phyloP scores from a whole-genome alignment of 768 basidiomycete genomes.

The Boletus reticulatus region DNA sequence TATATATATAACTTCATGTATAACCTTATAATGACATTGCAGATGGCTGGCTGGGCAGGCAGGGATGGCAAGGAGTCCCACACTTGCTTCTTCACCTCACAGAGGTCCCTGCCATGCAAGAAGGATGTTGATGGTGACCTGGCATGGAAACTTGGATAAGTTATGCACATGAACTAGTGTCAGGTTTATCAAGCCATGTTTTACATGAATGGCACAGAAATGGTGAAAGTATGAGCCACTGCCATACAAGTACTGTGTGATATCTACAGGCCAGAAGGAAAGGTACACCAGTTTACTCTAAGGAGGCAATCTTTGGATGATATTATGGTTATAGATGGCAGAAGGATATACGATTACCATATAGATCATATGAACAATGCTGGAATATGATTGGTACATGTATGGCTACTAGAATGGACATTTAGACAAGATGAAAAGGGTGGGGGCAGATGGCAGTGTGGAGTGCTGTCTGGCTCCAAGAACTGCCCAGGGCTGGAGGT shows the following conservation, averaged over 20 bases:
- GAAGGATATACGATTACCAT: too few relatives aligned
- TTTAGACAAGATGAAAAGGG: too few relatives aligned
- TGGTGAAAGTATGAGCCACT: not conserved
- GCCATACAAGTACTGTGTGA: not conserved
- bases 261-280: not conserved
- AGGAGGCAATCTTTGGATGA: too few relatives aligned
- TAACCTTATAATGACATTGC: not conserved
- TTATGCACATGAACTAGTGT: not conserved
- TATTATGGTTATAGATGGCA: too few relatives aligned
- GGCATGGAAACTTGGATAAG: not conserved
- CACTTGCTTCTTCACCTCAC: not conserved
- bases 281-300: not conserved
- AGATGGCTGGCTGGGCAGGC: not conserved
- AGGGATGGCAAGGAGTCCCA: not conserved
- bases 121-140: not conserved
- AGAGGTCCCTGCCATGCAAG: not conserved
- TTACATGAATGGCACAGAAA: not conserved
- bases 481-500: too few relatives aligned
- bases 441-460: too few relatives aligned
- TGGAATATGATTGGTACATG: too few relatives aligned
- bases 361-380: too few relatives aligned
- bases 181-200: not conserved
- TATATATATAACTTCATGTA: not conserved
- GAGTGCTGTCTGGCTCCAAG: too few relatives aligned
- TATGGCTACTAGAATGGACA: too few relatives aligned